phyloP scores from a whole-genome alignment of 2,329 filamentous ascomycete species.

The Fonsecaea multimorphosa region DNA sequence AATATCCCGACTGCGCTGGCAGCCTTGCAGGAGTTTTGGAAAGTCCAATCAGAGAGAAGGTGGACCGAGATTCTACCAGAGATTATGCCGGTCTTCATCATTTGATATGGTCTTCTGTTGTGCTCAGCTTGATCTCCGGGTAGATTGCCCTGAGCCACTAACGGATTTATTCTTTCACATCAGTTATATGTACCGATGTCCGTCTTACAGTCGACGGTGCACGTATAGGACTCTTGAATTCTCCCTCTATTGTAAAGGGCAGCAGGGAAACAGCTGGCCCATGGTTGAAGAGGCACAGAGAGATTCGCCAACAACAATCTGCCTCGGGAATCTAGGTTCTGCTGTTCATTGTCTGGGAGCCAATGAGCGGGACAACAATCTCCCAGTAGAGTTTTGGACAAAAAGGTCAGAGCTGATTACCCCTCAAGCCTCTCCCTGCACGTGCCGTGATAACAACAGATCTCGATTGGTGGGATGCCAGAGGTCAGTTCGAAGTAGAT shows the following conservation, averaged over 20 bases:
- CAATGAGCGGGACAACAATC: neutral
- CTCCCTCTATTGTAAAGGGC: too few species aligned
- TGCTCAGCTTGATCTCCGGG: neutral
- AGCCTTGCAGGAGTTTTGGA: constrained; percentile 47
- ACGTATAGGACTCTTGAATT: too few species aligned
- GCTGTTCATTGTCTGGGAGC: neutral
- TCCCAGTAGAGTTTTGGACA: neutral
- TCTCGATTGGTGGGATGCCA: neutral
- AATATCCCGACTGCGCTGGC: constrained; percentile 49
- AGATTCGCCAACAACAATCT: too few species aligned
- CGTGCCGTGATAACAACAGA: neutral
- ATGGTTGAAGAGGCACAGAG: too few species aligned
- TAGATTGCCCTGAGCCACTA: too few species aligned
- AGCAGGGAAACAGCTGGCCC: too few species aligned
- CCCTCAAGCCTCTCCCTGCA: neutral
- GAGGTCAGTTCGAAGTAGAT: neutral
- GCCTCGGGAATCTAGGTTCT: too few species aligned
- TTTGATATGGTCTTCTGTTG: constrained; percentile 3
- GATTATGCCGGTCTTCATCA: constrained; percentile 25
- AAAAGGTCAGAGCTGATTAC: neutral
- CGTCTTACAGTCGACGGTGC: too few species aligned
- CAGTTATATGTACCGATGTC: too few species aligned
- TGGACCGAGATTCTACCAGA: constrained; percentile 27
- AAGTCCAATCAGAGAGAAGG: constrained; percentile 32
- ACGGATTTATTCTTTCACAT: too few species aligned